These are phyloP conservation scores for Prunus dulcis DNA, from an alignment of 306 rosid species.

Conservation along the genomic window DNA sequence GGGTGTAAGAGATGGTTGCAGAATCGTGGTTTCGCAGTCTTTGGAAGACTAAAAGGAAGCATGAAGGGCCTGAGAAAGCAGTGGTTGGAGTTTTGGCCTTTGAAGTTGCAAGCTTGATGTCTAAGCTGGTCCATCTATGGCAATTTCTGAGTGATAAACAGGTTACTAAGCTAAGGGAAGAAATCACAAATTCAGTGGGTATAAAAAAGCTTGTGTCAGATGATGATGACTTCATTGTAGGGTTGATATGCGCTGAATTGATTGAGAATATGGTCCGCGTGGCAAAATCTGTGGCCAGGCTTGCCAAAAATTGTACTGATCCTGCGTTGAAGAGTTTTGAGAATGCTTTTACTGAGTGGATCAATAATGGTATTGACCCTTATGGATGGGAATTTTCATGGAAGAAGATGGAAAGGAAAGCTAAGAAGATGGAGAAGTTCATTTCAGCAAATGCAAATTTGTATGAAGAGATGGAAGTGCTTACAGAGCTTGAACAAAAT, in stretches of 20 bases:
- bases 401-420: conserved; percentile 85
- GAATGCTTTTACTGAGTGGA: conserved; percentile 48
- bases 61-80: conserved; percentile 53
- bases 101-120: conserved; percentile 94
- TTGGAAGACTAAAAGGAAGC: conserved; percentile 75
- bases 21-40: conserved; percentile 84
- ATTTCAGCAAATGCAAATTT: conserved; percentile 70
- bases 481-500: conserved; percentile 84
- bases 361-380: conserved; percentile 54
- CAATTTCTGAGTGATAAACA: conserved; percentile 79
- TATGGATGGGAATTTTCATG: conserved; percentile 62
- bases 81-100: conserved; percentile 83
- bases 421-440: conserved; percentile 85
- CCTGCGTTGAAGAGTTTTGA: conserved; percentile 63
- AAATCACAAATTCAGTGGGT: conserved; percentile 69
- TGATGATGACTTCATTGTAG: conserved; percentile 57
- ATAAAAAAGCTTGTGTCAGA: conserved; percentile 80
- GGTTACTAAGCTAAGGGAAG: conserved; percentile 66
- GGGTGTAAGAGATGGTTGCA: conserved; percentile 53
- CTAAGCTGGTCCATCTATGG: conserved; percentile 89
- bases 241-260: conserved; percentile 66
- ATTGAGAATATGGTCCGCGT: conserved; percentile 62
- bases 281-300: conserved; percentile 83
- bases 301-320: conserved; percentile 79
- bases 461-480: conserved; percentile 93